Evolutionary conservation across 768 basidiomycete species (phyloP).

Genomic region (Leccinum arenicola): DNA sequence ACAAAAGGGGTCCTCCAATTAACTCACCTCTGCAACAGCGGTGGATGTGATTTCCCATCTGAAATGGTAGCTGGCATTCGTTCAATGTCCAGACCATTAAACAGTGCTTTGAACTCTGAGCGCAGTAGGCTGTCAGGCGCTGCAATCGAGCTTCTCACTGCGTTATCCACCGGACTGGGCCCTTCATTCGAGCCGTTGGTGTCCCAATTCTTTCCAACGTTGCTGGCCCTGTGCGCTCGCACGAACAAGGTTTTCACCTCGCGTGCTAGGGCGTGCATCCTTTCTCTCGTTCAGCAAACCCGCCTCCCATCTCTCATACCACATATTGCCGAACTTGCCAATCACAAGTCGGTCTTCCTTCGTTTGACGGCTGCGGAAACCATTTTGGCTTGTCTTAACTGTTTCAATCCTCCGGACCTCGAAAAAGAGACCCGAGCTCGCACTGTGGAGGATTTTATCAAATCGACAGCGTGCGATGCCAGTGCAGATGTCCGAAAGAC

Average conservation of each 20-base stretch:
- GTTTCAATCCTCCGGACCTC: slow-evolving; percentile 75
- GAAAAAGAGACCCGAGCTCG: slow-evolving; percentile 63
- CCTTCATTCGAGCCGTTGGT: slow-evolving; percentile 65
- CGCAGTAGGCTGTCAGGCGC: slow-evolving; percentile 67
- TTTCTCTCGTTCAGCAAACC: slow-evolving; percentile 60
- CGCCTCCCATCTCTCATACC: slow-evolving; percentile 64
- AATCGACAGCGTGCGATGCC: slow-evolving; percentile 63
- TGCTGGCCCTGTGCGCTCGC: slow-evolving; percentile 65
- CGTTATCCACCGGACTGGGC: slow-evolving; percentile 54
- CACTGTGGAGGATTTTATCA: slow-evolving; percentile 71
- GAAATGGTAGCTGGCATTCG: slow-evolving; percentile 53
- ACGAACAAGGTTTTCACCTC: slow-evolving; percentile 76
- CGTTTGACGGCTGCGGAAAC: slow-evolving; percentile 67
- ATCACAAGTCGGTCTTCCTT: slow-evolving; percentile 67
- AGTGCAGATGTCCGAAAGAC: slow-evolving; percentile 72
- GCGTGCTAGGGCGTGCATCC: slow-evolving; percentile 60
- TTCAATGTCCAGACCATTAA: slow-evolving; percentile 50
- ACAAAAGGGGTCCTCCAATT: slow-evolving; percentile 46
- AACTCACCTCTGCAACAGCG: slow-evolving; percentile 47
- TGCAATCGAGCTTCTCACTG: slow-evolving; percentile 60
- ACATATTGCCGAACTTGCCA: slow-evolving; percentile 51
- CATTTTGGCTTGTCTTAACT: slow-evolving; percentile 63
- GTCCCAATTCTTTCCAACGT: slow-evolving; percentile 61
- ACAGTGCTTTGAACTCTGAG: slow-evolving; percentile 65
- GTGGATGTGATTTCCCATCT: slow-evolving; percentile 48